These are phyloP conservation scores for Lepidium africanum DNA, from an alignment of 345 rosid genomes.

Conservation along the genomic window DNA sequence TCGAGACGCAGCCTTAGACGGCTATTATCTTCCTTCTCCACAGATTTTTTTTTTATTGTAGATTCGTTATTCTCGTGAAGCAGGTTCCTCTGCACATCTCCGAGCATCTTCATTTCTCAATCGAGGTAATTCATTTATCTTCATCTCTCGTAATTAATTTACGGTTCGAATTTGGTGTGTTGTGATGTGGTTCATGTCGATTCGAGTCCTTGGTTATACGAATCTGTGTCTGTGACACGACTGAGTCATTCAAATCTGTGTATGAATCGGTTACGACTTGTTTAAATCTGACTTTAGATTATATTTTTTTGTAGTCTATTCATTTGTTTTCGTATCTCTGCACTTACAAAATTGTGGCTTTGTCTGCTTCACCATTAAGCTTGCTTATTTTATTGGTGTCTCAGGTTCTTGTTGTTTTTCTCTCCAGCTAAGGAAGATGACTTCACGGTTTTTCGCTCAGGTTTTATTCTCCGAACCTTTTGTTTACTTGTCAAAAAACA, in stretches of 20 bases:
- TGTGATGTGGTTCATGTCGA: neutral
- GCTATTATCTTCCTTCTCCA: too few species aligned
- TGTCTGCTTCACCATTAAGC: neutral
- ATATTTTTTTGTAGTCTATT: neutral
- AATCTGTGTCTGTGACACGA: neutral
- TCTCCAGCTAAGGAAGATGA: neutral
- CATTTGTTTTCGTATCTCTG: neutral
- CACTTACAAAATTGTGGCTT: neutral
- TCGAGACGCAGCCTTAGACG: too few species aligned
- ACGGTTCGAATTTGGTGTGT: neutral
- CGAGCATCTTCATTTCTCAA: neutral
- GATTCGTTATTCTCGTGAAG: neutral
- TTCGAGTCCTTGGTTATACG: neutral
- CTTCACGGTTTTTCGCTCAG: conserved; percentile 20
- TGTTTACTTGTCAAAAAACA: neutral
- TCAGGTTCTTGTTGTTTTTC: conserved; percentile 1
- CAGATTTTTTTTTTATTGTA: too few species aligned
- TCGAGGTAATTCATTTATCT: neutral
- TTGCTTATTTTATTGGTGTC: neutral
- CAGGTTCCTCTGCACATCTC: neutral
- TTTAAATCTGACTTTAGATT: neutral
- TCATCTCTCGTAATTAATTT: neutral
- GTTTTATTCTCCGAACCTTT: neutral
- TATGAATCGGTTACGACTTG: neutral
- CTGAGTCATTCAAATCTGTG: neutral